Base-by-base conservation (phyloP, 2,329 filamentous ascomycete species). In the Fusarium begoniae region DNA sequence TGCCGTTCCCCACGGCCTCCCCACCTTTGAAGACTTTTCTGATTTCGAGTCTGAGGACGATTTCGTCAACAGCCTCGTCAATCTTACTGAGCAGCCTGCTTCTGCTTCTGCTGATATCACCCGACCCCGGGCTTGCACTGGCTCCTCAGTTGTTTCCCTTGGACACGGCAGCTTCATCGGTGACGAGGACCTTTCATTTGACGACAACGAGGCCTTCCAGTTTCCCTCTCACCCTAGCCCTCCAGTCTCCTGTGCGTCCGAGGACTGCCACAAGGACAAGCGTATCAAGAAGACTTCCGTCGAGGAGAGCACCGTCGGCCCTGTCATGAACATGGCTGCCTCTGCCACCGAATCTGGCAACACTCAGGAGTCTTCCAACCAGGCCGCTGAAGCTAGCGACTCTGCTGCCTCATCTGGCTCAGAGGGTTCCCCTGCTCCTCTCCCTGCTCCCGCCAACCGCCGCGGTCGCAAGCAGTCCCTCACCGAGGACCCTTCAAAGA, bases 401-500 rank as follows among this genome's bases (percentile, higher is more conserved):
- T 83, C 82, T 13, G 78, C 79, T 47, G 81, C 78, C 65, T 83
- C 83, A 18, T 81, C 83, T 72, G 86, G 75, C 81, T 89, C 82
- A 79, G 88, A 83, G 80, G 83, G 76, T 76, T 82, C 75, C 81
- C 83, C 80, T 84, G 77, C 81, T 66, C 76, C 83, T 75, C 50
- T 84, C 3, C 85, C 88, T 7, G 85, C 87, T 14, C 92, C 93
- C 15, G 90, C 93, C 77, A 97, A 94, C 84, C 95, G 96, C 75
- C 95, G 96, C 68, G 96, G 96, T 69, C 95, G 96, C 84, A 99
- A 99, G 91, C 96, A 99, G 86, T 98, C 96, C 3, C 85, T 98
- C 78, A 98, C 96, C 10, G 96, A 98, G 80, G 96, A 99, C 80
- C 96, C 96, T 3, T 97, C 94, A 80, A 99, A 99, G 91, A 98